Evolutionary conservation across 176 grass and related monocot species (phyloP).

Genomic region (Oryza glaberrima): DNA sequence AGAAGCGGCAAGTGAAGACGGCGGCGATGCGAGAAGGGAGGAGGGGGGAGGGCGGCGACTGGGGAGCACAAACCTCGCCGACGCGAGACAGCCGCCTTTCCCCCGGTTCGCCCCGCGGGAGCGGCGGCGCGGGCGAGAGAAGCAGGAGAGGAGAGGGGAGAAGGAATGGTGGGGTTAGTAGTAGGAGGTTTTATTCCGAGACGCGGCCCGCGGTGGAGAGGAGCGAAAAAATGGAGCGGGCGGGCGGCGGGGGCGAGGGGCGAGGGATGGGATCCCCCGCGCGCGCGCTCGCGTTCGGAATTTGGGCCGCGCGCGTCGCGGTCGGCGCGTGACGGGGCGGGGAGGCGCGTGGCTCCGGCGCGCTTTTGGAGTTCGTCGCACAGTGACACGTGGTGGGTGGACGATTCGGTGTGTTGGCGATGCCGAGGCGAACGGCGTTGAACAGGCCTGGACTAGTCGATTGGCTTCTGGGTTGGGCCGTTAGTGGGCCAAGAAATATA

Average conservation of each 20-base stretch:
- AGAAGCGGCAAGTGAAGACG: not conserved
- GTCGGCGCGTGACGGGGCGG: not conserved
- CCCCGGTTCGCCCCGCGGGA: not conserved
- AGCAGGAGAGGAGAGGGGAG: not conserved
- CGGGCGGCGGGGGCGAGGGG: not conserved
- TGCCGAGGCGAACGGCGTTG: no score
- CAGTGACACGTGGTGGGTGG: no score
- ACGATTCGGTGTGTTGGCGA: no score
- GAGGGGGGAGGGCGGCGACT: not conserved
- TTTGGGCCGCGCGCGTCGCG: constrained; percentile 11
- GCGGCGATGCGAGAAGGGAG: not conserved
- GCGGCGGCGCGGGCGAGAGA: not conserved
- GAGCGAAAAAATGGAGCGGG: not conserved
- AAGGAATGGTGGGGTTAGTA: not conserved
- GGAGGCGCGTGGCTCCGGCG: constrained; percentile 7
- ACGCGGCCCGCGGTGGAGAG: constrained; percentile 13
- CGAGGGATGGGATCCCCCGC: not conserved
- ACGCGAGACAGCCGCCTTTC: constrained; percentile 3
- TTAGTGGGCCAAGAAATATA: no score
- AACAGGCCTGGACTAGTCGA: no score
- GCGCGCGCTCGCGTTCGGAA: constrained; percentile 55
- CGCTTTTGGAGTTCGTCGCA: not conserved
- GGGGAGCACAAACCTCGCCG: constrained; percentile 42
- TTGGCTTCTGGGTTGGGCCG: no score
- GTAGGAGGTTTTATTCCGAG: not conserved